Evolutionary conservation across 139 green algal species (phyloP).

Genomic region (Closterium sp.): DNA sequence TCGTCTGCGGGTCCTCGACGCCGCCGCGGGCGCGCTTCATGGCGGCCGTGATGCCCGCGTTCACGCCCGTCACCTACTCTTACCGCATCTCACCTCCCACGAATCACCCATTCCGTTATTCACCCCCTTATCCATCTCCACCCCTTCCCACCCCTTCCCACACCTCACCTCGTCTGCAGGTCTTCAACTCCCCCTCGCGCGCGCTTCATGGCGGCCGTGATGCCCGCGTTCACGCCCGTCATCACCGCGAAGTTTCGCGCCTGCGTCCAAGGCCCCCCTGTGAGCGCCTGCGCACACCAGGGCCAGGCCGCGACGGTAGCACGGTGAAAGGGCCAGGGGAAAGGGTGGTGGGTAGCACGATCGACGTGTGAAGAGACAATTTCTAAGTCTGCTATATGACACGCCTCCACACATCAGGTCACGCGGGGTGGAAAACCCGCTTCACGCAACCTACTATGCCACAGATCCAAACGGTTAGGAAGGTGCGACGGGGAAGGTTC

Average conservation of each 20-base stretch:
- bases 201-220: constrained; percentile 72
- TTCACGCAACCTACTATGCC: too few species aligned
- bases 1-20: too few species aligned
- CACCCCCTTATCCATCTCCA: background rate
- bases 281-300: constrained; percentile 22
- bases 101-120: background rate
- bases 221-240: constrained; percentile 82
- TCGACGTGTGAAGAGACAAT: too few species aligned
- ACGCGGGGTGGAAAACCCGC: too few species aligned
- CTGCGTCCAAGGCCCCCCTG: constrained; percentile 65
- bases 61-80: background rate
- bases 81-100: background rate
- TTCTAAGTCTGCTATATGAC: too few species aligned
- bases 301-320: background rate
- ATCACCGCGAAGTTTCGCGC: constrained; percentile 93
- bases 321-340: background rate
- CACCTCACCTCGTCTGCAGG: constrained; percentile 50
- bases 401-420: too few species aligned
- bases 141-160: background rate
- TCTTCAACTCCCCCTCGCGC: constrained; percentile 74
- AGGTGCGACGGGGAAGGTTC: too few species aligned
- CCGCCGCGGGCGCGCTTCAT: background rate
- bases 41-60: background rate
- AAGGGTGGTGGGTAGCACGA: too few species aligned
- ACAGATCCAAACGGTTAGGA: too few species aligned